Base-by-base conservation (phyloP, 1,139 yeast species). In the Eremothecium sinecaudum region DNA sequence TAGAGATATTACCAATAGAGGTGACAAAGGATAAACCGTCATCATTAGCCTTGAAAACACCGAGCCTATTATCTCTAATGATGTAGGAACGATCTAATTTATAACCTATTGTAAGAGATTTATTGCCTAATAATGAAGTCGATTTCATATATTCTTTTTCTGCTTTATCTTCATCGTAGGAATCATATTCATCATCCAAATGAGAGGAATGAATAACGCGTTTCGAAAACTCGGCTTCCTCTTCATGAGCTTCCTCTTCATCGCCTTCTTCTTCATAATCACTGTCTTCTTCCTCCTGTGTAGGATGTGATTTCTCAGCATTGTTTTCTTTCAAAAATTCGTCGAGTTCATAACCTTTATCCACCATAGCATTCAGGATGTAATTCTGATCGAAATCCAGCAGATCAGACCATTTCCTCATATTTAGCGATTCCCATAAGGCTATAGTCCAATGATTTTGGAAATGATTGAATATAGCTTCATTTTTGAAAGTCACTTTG, bases 31-130 rank as follows among this genome's bases (percentile, higher is more conserved):
- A 70, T 30, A 84, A 59, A 14, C 62, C 67, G 34, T 69, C 69
- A 18, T 63, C 65, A 9, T 64, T 70, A 18, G 76, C 71, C 48
- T 69, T 75, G 60, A 83, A 83, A 4, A 86, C 87, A 15, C 95
- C 95, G 36, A 86, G 64, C 46, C 73, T 75, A 53, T 82, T 64
- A 6, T 87, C 94, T 44, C 93, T 71, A 0, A 80, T 76, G 19
- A 86, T 90, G 54, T 70, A 86, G 0, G 93, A 69, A 23, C 92
- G 67, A 50, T 81, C 78, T 44, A 75, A 76, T 35, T 71, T 69
- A 42, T 63, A 71, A 1, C 94, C 90, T 12, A 83, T 76, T 0
- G 81, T 75, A 45, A 86, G 64, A 19, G 73, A 75, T 34, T 75
- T 69, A 20, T 44, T 68, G 63, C 35, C 66, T 62, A 15, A 60